Evolutionary conservation across 805 yeast genomes (phyloP), one percentile per base, ranked within the genome.

Genomic region (Candida adriatica): DNA sequence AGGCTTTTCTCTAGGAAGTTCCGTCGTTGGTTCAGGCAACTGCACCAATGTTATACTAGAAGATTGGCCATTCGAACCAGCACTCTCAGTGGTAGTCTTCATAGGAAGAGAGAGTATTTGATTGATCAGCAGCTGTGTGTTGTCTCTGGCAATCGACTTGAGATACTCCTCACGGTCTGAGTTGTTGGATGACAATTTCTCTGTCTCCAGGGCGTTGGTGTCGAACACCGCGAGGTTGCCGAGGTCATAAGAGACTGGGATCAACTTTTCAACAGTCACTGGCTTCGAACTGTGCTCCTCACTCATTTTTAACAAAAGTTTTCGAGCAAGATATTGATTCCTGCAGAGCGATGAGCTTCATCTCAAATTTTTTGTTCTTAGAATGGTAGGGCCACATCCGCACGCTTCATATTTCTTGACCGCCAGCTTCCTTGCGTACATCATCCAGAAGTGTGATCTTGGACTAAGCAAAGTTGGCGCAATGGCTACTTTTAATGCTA

Each of bases 141-240:
- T 88, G 51, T 90, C 98, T 63, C 99, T 77, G 22, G 96, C 75
- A 13, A 75, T 64, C 6, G 71, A 61, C 32, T 68, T 65, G 38
- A 92, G 61, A 39, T 79, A 71, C 29, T 62, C 69, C 55, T 87
- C 94, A 48, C 73, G 75, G 26, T 68, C 63, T 13, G 69, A 66
- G 46, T 79, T 70, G 4, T 67, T 61, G 9, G 55, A 47, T 20
- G 68, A 68, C 30, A 85, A 60, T 43, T 73, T 66, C 11, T 64
- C 62, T 24, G 67, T 64, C 43, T 84, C 94, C 43, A 90, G 60
- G 14, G 95, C 95, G 56, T 86, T 88, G 22, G 88, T 67, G 59
- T 90, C 97, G 53, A 85, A 88, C 3, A 83, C 84, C 5, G 96
- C 81, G 34, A 92, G 68, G 57, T 90, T 83, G 21, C 98, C 98